A percentile compares a stretch with the other conserved stretches of the same genome.
Evolutionary conservation across 2,329 filamentous ascomycete genomes (phyloP).

Genomic region (Neofusicoccum ribis): DNA sequence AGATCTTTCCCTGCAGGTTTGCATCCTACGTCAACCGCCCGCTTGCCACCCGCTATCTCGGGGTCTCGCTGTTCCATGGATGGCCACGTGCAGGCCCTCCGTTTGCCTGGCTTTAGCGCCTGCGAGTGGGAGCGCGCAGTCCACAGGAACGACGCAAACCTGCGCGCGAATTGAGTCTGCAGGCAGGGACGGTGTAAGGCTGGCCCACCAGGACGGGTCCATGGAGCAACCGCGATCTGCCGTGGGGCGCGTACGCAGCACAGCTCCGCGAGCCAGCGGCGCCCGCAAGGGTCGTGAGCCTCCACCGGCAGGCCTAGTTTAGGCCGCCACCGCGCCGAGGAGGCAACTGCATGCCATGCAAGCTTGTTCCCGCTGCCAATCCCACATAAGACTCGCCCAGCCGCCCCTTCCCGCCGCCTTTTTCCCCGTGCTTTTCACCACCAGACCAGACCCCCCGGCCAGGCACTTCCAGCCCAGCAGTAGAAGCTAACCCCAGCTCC

Average conservation of each 20-base stretch:
- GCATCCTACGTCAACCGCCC: background rate
- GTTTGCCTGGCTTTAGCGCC: too few relatives aligned
- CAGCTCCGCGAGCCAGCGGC: too few relatives aligned
- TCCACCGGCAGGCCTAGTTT: background rate
- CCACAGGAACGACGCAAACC: too few relatives aligned
- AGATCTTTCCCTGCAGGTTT: background rate
- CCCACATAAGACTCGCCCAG: constrained; percentile 9
- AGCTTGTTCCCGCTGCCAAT: constrained; percentile 1
- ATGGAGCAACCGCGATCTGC: too few relatives aligned
- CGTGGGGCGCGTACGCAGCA: too few relatives aligned
- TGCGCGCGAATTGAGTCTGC: too few relatives aligned
- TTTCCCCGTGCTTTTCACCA: background rate
- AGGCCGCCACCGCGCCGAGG: background rate
- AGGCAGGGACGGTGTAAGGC: too few relatives aligned
- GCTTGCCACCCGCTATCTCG: background rate
- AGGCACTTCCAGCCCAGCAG: too few relatives aligned
- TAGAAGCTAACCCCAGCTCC: background rate
- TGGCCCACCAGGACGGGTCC: too few relatives aligned
- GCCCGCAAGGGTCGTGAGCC: background rate
- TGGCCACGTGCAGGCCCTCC: too few relatives aligned
- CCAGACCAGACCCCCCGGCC: background rate
- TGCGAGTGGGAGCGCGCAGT: too few relatives aligned
- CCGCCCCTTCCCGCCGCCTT: background rate
- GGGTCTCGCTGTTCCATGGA: background rate
- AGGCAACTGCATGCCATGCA: background rate